Evolutionary conservation across 352 stramenopile genomes (phyloP).

Genomic region (Phytophthora sp.): DNA sequence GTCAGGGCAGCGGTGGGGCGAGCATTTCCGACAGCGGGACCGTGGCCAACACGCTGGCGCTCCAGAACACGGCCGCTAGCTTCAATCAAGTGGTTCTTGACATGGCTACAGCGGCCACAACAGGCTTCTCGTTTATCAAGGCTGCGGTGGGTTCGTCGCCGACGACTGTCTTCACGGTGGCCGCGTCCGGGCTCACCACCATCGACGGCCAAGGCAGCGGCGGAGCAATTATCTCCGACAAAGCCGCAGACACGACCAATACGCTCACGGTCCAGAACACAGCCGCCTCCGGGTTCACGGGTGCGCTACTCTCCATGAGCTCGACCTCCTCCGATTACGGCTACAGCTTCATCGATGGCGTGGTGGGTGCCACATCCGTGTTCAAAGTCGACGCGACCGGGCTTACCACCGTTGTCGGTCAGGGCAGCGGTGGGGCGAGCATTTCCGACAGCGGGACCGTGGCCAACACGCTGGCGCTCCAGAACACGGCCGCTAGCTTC

Average conservation of each 20-base stretch:
- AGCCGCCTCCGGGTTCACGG: background rate
- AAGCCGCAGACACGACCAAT: background rate
- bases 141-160: conserved; percentile 1
- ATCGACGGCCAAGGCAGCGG: conserved; percentile 12
- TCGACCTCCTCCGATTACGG: background rate
- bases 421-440: background rate
- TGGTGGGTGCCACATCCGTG: background rate
- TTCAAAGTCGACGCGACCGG: conserved; percentile 6
- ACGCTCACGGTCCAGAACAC: conserved; percentile 8
- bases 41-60: background rate
- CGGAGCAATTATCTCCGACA: conserved; percentile 17
- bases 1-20: background rate
- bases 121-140: conserved; percentile 31
- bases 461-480: background rate
- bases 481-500: background rate
- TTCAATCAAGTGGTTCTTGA: background rate
- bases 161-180: conserved; percentile 22
- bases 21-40: background rate
- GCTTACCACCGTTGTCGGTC: conserved; percentile 5
- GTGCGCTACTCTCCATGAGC: conserved; percentile 5
- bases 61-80: background rate
- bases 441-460: background rate
- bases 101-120: conserved; percentile 10
- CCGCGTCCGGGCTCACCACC: conserved; percentile 27
- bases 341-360: background rate